Evolutionary conservation across 1,139 yeast species (phyloP).

Genomic region (Taphrina flavorubra): DNA sequence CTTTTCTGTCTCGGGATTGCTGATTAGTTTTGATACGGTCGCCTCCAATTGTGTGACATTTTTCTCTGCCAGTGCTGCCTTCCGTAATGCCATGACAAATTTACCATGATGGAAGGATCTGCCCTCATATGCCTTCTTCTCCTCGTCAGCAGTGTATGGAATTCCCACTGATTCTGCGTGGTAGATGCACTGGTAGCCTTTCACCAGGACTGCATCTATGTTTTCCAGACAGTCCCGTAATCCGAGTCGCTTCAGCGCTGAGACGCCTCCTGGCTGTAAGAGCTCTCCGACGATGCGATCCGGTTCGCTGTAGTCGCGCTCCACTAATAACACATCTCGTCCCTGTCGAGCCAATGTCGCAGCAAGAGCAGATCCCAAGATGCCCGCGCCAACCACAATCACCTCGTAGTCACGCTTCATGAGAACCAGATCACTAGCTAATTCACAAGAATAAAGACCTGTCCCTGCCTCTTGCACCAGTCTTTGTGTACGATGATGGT

Average conservation of each 20-base stretch:
- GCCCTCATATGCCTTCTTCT: conserved; percentile 51
- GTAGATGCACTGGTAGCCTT: conserved; percentile 81
- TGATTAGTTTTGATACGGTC: conserved; percentile 69
- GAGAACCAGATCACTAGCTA: neutral
- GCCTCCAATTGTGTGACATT: conserved; percentile 77
- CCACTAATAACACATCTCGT: conserved; percentile 65
- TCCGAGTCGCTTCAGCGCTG: conserved; percentile 79
- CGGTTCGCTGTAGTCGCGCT: conserved; percentile 89
- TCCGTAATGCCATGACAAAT: conserved; percentile 76
- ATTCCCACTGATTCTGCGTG: conserved; percentile 63
- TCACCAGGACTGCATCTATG: conserved; percentile 77
- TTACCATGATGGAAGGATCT: conserved; percentile 92
- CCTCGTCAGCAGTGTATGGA: conserved; percentile 64
- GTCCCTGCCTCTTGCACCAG: too few relatives aligned
- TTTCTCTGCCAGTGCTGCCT: conserved; percentile 48
- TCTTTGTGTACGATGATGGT: too few relatives aligned
- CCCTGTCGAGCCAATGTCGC: conserved; percentile 91
- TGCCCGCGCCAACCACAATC: conserved; percentile 91
- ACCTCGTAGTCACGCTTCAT: conserved; percentile 57
- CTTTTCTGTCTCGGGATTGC: conserved; percentile 58
- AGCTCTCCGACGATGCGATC: conserved; percentile 97
- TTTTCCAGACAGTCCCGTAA: conserved; percentile 76
- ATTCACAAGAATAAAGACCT: too few relatives aligned
- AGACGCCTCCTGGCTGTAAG: conserved; percentile 92
- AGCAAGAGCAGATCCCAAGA: conserved; percentile 92